Evolutionary conservation across 208 protist genomes (phyloP).

Genomic region (Tetramitus jugosus): DNA sequence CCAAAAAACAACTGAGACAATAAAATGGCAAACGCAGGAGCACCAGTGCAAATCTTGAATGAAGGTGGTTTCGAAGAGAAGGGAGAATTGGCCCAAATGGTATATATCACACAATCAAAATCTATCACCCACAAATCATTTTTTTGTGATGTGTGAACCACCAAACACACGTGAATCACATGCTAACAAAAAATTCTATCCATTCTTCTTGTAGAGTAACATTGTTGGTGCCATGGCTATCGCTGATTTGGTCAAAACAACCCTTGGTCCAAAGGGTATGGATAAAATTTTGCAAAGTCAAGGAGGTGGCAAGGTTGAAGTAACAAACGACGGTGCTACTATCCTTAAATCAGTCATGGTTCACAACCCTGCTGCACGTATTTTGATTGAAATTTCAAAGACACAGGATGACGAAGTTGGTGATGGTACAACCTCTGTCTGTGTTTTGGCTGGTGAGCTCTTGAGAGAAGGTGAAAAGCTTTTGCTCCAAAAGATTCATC

Average conservation of each 20-base stretch:
- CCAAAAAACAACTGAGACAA: too few species aligned
- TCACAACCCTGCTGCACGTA: conserved; percentile 97
- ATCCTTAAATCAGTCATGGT: conserved; percentile 97
- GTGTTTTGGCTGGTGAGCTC: conserved; percentile 95
- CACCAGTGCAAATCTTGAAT: conserved; percentile 26
- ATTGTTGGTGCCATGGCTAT: conserved; percentile 87
- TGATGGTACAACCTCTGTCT: conserved; percentile 98
- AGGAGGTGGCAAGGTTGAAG: conserved; percentile 63
- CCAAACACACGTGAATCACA: not conserved
- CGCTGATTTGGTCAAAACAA: conserved; percentile 97
- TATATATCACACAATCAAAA: conserved; percentile 50
- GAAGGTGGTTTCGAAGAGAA: conserved; percentile 73
- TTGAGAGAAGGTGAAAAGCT: conserved; percentile 97
- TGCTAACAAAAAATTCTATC: not conserved
- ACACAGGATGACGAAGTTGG: conserved; percentile 98
- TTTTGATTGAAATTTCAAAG: conserved; percentile 97
- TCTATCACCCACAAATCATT: not conserved
- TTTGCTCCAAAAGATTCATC: conserved; percentile 92
- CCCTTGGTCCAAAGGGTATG: conserved; percentile 99
- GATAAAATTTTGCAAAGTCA: conserved; percentile 81
- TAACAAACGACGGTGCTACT: conserved; percentile 99
- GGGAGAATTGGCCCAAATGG: conserved; percentile 75
- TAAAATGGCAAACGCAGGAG: too few species aligned
- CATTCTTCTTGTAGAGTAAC: conserved; percentile 48
- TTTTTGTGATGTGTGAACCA: not conserved